A percentile compares a stretch with the other conserved stretches of the same genome.
Conservation (phyloP, 495 filamentous ascomycete species). For the Viridothelium virens region DNA sequence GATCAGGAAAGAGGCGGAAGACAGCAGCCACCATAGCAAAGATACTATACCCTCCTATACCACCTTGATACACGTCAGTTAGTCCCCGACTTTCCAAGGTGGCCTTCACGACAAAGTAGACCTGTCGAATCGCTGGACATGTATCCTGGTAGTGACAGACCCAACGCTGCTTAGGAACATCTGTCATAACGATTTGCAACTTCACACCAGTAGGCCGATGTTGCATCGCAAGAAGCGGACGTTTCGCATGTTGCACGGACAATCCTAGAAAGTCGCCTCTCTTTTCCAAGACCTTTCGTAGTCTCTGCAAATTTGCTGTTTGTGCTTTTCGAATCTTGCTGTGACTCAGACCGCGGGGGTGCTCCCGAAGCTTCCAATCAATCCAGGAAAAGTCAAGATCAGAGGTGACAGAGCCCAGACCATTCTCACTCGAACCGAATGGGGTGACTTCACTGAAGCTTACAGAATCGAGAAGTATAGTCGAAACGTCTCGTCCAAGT, state of each 20-base stretch:
- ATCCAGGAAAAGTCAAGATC: constrained; percentile 44
- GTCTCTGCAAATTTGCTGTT: not conserved
- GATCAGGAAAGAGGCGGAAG: constrained; percentile 13
- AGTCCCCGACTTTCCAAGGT: constrained; percentile 45
- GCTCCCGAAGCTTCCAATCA: not conserved
- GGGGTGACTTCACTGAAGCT: constrained; percentile 25
- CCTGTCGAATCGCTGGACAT: constrained; percentile 42
- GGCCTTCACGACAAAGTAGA: constrained; percentile 44
- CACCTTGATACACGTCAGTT: constrained; percentile 38
- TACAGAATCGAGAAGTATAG: constrained; percentile 25
- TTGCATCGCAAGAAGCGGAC: constrained; percentile 30
- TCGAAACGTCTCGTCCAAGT: constrained; percentile 26
- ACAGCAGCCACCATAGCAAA: constrained; percentile 51
- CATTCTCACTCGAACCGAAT: constrained; percentile 48
- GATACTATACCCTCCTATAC: constrained; percentile 45
- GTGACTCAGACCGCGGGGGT: not conserved
- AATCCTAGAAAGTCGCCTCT: constrained; percentile 3
- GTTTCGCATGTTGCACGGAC: constrained; percentile 11
- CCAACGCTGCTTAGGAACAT: constrained; percentile 30
- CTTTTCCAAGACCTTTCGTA: constrained; percentile 3
- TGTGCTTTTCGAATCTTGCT: not conserved
- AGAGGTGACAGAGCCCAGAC: constrained; percentile 45
- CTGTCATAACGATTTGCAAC: constrained; percentile 42
- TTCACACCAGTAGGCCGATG: constrained; percentile 44
- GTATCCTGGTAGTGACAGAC: constrained; percentile 43